phyloP scores from a whole-genome alignment of 2,329 filamentous ascomycete genomes.

The Fusarium neocosmosporiellum region DNA sequence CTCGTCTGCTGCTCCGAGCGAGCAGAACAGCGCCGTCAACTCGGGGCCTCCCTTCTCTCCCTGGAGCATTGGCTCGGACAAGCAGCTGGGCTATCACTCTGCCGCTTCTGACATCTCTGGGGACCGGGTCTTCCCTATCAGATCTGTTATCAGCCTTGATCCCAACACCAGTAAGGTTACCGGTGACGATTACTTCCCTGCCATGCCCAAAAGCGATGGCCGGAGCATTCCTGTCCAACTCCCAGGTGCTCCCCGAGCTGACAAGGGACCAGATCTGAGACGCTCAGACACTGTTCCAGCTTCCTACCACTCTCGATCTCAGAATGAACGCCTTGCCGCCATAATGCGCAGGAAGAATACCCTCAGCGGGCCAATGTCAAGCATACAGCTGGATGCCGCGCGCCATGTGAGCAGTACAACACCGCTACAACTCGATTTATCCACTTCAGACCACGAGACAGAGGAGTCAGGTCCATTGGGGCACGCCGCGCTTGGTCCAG shows the following conservation, averaged over 20 bases:
- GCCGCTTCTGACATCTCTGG: conserved; percentile 51
- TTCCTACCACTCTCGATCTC: conserved; percentile 32
- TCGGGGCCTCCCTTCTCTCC: conserved; percentile 50
- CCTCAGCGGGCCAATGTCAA: conserved; percentile 54
- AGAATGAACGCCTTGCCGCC: conserved; percentile 35
- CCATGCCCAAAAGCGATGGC: conserved; percentile 47
- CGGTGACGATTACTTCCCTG: conserved; percentile 54
- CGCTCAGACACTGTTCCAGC: conserved; percentile 42
- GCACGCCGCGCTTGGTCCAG: not conserved
- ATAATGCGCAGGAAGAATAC: conserved; percentile 49
- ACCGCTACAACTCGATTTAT: conserved; percentile 50
- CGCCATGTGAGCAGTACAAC: conserved; percentile 49
- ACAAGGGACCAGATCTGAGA: conserved; percentile 43
- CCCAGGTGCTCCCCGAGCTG: conserved; percentile 44
- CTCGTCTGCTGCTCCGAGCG: conserved; percentile 32
- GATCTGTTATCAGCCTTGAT: conserved; percentile 81
- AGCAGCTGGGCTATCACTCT: conserved; percentile 49
- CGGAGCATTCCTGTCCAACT: conserved; percentile 46
- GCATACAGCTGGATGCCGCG: conserved; percentile 58
- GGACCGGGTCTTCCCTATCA: conserved; percentile 82
- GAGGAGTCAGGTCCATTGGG: conserved; percentile 42
- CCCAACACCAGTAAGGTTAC: conserved; percentile 56
- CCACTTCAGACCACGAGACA: conserved; percentile 47
- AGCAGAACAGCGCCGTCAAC: conserved; percentile 29
- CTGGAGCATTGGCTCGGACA: conserved; percentile 56